Evolutionary conservation across 305 asterid species (phyloP), one percentile per base, ranked within the genome.

Genomic region (Solanum hybrid): DNA sequence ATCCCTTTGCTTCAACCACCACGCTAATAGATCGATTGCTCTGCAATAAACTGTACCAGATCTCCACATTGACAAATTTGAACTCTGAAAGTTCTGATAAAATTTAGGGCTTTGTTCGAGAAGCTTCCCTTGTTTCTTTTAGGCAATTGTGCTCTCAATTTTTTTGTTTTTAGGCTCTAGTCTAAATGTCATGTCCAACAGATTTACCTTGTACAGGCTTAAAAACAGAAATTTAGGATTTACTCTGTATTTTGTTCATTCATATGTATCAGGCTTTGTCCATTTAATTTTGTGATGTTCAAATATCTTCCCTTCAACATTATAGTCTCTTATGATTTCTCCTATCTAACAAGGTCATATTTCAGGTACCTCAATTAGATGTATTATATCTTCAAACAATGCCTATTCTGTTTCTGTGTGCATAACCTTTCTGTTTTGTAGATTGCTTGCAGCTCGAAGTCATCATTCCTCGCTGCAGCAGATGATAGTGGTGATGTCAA

Each of bases 401-500:
- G 36, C 74, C 42, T 33, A 46, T 76, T 88, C 14, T 88, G 16
- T 5, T 77, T 77, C 33, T 88, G 51, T 36, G 22, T 3, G 86
- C 74, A 14, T 61, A 26, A 14, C 76, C 51, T 57, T 74, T 31
- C 85, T 64, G 79, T 87, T 46, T 87, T 90, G 90, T 92, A 97
- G 99, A 93, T 96, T 91, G 94, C 95, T 89, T 95, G 96, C 94
- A 95, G 95, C 93, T 92, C 97, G 64, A 97, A 93, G 91, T 96
- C 98, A 34, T 94, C 97, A 10, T 96, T 96, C 92, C 94, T 97
- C 81, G 99, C 99, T 90, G 96, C 98, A 31, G 98, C 98, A 61
- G 98, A 97, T 93, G 99, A 96, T 94, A 89, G 94, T 86, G 99
- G 99, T 92, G 98, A 96, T 91, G 96, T 96, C 51, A 97, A 97